phyloP scores from a whole-genome alignment of 75 land plant genomes.

The Pinus taeda region DNA sequence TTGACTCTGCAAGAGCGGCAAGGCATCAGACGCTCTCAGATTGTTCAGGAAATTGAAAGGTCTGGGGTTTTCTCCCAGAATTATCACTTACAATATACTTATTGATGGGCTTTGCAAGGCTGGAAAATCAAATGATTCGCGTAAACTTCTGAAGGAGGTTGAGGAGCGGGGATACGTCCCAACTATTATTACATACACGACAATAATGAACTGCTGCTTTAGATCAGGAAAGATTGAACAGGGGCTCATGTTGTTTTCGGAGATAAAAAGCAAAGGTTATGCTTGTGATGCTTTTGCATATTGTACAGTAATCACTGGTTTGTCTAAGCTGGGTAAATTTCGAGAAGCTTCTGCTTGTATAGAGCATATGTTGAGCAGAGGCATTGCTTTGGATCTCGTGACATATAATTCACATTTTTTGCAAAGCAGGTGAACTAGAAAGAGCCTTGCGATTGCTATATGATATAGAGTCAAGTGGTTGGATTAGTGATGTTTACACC shows the following conservation, averaged over 20 bases:
- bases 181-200: constrained; percentile 55
- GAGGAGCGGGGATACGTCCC: constrained; percentile 28
- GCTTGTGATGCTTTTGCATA: constrained; percentile 46
- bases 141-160: constrained; percentile 34
- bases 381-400: constrained; percentile 36
- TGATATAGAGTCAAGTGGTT: constrained; percentile 41
- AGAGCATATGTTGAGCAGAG: constrained; percentile 29
- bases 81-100: constrained; percentile 57
- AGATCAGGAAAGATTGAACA: constrained; percentile 26
- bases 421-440: constrained; percentile 44
- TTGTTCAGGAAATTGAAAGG: constrained; percentile 40
- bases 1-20: constrained; percentile 54
- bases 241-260: constrained; percentile 43
- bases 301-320: constrained; percentile 49
- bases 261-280: constrained; percentile 49
- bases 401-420: constrained; percentile 59
- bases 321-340: constrained; percentile 33
- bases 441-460: constrained; percentile 40
- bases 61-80: constrained; percentile 30
- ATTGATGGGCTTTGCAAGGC: constrained; percentile 63
- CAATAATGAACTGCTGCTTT: constrained; percentile 56
- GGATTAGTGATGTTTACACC: constrained; percentile 53
- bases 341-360: constrained; percentile 37
- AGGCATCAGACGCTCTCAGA: constrained; percentile 37
- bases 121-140: constrained; percentile 23